A percentile compares a stretch with the other conserved stretches of the same genome.
Conservation (phyloP, 2,329 filamentous ascomycete genomes). For the Clonostachys byssicola region DNA sequence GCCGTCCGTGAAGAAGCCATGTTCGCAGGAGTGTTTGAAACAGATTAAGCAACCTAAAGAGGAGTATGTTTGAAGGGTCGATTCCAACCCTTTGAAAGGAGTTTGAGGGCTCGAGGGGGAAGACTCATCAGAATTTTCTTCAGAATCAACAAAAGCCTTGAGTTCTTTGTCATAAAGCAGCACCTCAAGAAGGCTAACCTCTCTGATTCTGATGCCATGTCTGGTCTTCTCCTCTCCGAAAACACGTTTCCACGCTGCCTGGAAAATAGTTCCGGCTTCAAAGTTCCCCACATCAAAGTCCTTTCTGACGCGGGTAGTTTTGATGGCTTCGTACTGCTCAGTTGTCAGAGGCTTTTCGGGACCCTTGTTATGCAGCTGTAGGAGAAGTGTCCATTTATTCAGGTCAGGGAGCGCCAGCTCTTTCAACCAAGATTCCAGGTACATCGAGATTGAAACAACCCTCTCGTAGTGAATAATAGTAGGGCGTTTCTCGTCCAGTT, state of each 20-base stretch:
- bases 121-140: too few relatives aligned
- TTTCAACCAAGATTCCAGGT: conserved; percentile 49
- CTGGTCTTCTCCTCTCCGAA: background rate
- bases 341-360: background rate
- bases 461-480: conserved; percentile 47
- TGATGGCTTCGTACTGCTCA: conserved; percentile 1
- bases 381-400: conserved; percentile 34
- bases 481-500: conserved; percentile 43
- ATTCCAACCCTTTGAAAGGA: conserved; percentile 6
- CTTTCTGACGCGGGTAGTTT: background rate
- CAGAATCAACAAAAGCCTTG: background rate
- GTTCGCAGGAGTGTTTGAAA: conserved; percentile 56
- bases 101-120: background rate
- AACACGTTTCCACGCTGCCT: background rate
- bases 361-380: background rate
- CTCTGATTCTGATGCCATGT: background rate
- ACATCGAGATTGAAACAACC: conserved; percentile 44
- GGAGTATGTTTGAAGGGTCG: conserved; percentile 48
- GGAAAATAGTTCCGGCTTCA: background rate
- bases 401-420: conserved; percentile 44
- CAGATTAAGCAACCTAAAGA: conserved; percentile 55
- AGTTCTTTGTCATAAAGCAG: background rate
- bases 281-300: background rate
- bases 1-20: conserved; percentile 53
- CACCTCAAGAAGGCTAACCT: background rate